Conservation (phyloP, 768 basidiomycete genomes). For the Panaeolus papilionaceus region DNA sequence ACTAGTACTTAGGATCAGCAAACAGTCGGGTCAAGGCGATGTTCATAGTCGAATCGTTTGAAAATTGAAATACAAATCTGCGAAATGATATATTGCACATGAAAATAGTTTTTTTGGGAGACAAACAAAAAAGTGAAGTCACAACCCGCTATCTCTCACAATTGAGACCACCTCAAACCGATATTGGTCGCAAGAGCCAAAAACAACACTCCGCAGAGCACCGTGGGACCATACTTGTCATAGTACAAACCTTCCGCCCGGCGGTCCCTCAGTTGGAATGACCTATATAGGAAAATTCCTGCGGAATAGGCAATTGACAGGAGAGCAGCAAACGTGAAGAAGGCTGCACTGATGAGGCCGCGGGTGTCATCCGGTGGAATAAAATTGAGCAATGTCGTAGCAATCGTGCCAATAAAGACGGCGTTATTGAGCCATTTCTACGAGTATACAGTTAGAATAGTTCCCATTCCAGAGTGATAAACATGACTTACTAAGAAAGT, state of each 20-base stretch:
- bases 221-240: constrained; percentile 86
- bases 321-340: constrained; percentile 92
- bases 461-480: constrained; percentile 5
- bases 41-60: no score
- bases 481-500: constrained; percentile 82
- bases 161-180: constrained; percentile 66
- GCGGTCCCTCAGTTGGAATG: constrained; percentile 68
- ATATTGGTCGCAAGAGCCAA: constrained; percentile 78
- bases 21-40: no score
- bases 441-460: constrained; percentile 18
- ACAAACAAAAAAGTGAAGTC: no score
- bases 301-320: constrained; percentile 88
- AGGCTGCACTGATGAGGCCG: constrained; percentile 85
- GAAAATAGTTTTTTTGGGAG: no score
- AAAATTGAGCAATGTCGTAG: constrained; percentile 91
- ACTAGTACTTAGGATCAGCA: no score
- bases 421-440: constrained; percentile 92
- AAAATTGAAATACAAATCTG: no score
- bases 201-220: constrained; percentile 73
- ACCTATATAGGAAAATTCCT: constrained; percentile 79
- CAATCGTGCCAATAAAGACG: constrained; percentile 88
- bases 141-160: constrained; percentile 35
- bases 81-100: no score
- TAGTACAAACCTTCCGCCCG: constrained; percentile 86
- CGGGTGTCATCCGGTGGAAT: constrained; percentile 69